phyloP scores from a whole-genome alignment of 2,329 filamentous ascomycete genomes.

The Sarocladium strictum region DNA sequence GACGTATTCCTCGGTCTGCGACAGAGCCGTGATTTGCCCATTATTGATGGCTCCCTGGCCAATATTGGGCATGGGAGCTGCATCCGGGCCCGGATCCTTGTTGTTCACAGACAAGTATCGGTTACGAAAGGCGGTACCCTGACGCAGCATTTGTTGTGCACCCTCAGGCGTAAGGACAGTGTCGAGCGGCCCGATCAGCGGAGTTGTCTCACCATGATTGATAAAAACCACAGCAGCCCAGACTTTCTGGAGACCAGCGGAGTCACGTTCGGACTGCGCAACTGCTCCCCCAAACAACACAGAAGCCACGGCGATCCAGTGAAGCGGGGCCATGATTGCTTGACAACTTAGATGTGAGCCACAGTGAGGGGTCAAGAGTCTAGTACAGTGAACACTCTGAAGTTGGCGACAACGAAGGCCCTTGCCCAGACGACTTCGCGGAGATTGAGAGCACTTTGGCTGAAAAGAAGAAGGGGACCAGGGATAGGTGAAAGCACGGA shows the following conservation, averaged over 20 bases:
- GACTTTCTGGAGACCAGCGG: constrained; percentile 20
- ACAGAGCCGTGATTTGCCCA: constrained; percentile 35
- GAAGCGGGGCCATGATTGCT: neutral
- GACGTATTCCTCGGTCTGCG: constrained; percentile 40
- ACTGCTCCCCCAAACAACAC: constrained; percentile 18
- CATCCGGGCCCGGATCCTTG: neutral
- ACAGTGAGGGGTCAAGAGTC: neutral
- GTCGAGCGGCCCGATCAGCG: constrained; percentile 23
- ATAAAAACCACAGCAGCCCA: constrained; percentile 45
- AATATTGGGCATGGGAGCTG: constrained; percentile 36
- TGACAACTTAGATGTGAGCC: too few species aligned
- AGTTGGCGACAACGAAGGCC: neutral
- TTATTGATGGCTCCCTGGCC: constrained; percentile 41
- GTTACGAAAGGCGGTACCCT: constrained; percentile 41
- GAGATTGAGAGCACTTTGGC: neutral
- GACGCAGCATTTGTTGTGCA: constrained; percentile 44
- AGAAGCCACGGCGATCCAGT: constrained; percentile 11
- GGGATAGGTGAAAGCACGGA: neutral
- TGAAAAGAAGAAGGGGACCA: neutral
- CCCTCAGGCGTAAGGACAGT: constrained; percentile 44
- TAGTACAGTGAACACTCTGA: neutral
- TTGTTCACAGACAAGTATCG: constrained; percentile 38
- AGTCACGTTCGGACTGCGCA: constrained; percentile 26
- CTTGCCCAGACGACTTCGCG: neutral
- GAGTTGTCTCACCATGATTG: constrained; percentile 49